Evolutionary conservation across 768 basidiomycete species (phyloP).

Genomic region (Podaxis mareebaensis): DNA sequence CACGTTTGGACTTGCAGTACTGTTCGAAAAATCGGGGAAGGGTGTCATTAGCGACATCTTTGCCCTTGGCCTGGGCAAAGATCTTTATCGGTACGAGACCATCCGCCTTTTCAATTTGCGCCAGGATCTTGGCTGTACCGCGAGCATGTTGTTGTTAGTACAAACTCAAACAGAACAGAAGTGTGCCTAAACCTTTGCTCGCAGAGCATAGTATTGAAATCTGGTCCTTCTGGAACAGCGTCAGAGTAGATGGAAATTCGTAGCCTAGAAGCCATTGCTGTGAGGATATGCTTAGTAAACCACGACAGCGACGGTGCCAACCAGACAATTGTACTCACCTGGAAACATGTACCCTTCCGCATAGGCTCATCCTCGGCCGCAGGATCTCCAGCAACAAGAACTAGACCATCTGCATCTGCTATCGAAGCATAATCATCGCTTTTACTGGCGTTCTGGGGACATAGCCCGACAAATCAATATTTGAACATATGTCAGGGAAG

Average conservation of each 20-base stretch:
- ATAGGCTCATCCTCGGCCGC: conserved; percentile 87
- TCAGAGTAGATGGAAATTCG: conserved; percentile 93
- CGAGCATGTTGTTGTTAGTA: conserved; percentile 10
- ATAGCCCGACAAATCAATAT: conserved; percentile 16
- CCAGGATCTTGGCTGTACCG: conserved; percentile 75
- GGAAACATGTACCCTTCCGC: conserved; percentile 87
- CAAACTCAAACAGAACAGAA: conserved; percentile 4
- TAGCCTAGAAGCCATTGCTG: conserved; percentile 97
- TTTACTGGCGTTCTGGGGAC: conserved; percentile 56
- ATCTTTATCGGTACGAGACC: conserved; percentile 71
- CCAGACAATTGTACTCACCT: conserved; percentile 51
- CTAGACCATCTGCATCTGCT: conserved; percentile 65
- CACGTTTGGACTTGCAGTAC: conserved; percentile 61
- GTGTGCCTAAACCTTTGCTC: conserved; percentile 69
- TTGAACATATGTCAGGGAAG: neutral
- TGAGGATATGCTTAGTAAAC: conserved; percentile 22
- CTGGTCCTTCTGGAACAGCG: conserved; percentile 78
- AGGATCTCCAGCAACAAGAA: conserved; percentile 77
- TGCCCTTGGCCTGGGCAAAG: conserved; percentile 74
- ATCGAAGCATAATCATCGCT: conserved; percentile 74
- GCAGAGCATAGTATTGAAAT: conserved; percentile 82
- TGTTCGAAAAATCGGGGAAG: conserved; percentile 65
- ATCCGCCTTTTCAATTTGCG: conserved; percentile 66
- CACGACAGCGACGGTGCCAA: neutral
- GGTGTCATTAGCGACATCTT: conserved; percentile 75